Percentiles rank a stretch among this genome's conserved stretches.
These are phyloP conservation scores for Entonaema liquescens DNA, from an alignment of 495 filamentous ascomycete genomes.

Conservation along the genomic window DNA sequence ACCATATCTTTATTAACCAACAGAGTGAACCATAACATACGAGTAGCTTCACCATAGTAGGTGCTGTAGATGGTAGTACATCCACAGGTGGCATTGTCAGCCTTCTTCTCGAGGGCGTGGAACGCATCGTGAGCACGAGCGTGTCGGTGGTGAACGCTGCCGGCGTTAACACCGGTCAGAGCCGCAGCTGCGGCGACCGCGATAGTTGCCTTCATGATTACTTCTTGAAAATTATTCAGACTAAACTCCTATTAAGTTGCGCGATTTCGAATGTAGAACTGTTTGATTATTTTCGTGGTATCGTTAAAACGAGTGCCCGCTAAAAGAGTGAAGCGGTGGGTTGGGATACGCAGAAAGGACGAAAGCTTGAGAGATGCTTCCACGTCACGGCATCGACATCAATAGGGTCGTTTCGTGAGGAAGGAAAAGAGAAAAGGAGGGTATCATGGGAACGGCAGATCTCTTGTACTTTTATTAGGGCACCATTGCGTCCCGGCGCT, in stretches of 20 bases:
- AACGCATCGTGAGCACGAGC: slow-evolving; percentile 69
- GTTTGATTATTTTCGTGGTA: slow-evolving; percentile 51
- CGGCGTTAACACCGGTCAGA: slow-evolving; percentile 68
- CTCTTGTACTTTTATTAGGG: slow-evolving; percentile 47
- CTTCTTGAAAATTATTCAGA: slow-evolving; percentile 21
- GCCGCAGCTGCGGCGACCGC: slow-evolving; percentile 72
- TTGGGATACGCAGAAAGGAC: slow-evolving; percentile 58
- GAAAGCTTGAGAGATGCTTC: slow-evolving; percentile 63
- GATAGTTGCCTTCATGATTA: slow-evolving; percentile 73
- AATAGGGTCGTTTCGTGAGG: slow-evolving; percentile 54
- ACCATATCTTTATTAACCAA: no score
- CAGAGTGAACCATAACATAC: slow-evolving; percentile 56
- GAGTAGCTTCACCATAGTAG: slow-evolving; percentile 66
- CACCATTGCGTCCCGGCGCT: slow-evolving; percentile 40
- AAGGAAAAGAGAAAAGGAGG: slow-evolving; percentile 52
- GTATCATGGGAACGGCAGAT: slow-evolving; percentile 38
- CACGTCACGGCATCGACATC: slow-evolving; percentile 60
- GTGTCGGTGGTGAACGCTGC: slow-evolving; percentile 59
- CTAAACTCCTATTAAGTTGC: slow-evolving; percentile 29
- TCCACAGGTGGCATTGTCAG: slow-evolving; percentile 52
- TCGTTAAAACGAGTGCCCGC: slow-evolving; percentile 82
- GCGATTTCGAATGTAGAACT: slow-evolving; percentile 39
- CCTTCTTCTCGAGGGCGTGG: slow-evolving; percentile 60
- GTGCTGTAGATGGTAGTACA: slow-evolving; percentile 74
- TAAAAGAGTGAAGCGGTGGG: slow-evolving; percentile 97